Evolutionary conservation across 306 rosid genomes (phyloP).

Genomic region (Cicer cuneatum): DNA sequence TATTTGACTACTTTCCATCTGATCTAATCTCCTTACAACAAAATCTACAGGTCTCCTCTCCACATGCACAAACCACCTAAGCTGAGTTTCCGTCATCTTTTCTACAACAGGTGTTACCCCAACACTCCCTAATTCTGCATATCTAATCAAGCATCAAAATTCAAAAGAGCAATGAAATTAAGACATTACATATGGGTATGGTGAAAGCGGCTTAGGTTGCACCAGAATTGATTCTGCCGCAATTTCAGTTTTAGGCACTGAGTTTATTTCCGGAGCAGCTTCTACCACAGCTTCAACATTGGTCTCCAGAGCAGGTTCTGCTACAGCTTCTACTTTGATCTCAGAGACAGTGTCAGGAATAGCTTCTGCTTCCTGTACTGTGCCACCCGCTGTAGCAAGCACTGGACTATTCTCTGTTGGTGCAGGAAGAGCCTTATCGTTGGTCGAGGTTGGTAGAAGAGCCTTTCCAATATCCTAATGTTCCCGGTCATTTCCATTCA

Average conservation of each 20-base stretch:
- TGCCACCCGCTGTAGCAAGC: constrained; percentile 50
- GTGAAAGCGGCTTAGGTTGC: constrained; percentile 73
- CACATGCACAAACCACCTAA: too few species aligned
- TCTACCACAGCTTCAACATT: constrained; percentile 52
- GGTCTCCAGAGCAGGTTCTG: constrained; percentile 45
- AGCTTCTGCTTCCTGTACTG: constrained; percentile 60
- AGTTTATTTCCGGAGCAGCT: constrained; percentile 63
- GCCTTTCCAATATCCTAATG: constrained; percentile 86
- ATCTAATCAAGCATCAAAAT: constrained; percentile 36
- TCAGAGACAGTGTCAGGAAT: constrained; percentile 44
- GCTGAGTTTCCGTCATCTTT: too few species aligned
- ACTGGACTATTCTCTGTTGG: constrained; percentile 57
- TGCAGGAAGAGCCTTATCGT: constrained; percentile 71
- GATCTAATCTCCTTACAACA: too few species aligned
- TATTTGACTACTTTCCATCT: too few species aligned
- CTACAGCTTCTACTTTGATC: constrained; percentile 51
- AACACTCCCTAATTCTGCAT: not conserved
- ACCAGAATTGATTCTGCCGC: constrained; percentile 65
- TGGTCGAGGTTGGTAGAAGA: constrained; percentile 66
- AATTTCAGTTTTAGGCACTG: constrained; percentile 66
- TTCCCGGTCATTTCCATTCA: constrained; percentile 39
- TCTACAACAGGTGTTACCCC: too few species aligned
- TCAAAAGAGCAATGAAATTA: constrained; percentile 35
- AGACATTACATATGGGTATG: constrained; percentile 74
- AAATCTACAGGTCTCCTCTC: too few species aligned